Base-by-base conservation (phyloP, 2,329 filamentous ascomycete genomes). In the Penicillium sp. region DNA sequence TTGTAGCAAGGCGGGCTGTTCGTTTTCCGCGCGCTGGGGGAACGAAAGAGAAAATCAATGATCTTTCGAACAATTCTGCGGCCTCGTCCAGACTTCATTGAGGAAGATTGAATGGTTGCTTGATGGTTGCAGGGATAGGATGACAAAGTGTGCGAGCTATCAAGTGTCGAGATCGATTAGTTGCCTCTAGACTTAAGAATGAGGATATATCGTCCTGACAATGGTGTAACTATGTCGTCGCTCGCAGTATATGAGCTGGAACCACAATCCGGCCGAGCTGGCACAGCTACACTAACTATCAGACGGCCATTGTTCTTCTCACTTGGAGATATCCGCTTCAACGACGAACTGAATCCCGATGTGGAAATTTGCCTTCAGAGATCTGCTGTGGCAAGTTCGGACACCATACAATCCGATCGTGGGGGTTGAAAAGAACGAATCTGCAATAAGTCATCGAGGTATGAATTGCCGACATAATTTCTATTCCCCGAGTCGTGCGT, bases 1-100 rank as follows among this genome's bases (percentile, higher is more conserved):
- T 9, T 27, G 25, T 13, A n/a, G 14, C 14, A 13, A 27, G n/a
- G n/a, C n/a, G n/a, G 6, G 11, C 0, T 11, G n/a, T 23, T 9
- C 26, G 10, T 0, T 30, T 41, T 15, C n/a, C 25, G 5, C 29
- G 8, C 6, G 14, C 11, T 3, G n/a, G 9, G 7, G 39, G 3
- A 18, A n/a, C 25, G 11, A 32, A 39, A 21, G 15, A 46, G 36
- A n/a, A 46, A 36, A 7, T 35, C 39, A 23, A 47, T 20, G 11
- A 44, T 28, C 36, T 37, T 43, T 8, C 32, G 39, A 6, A 46
- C 14, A 14, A 46, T 33, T 27, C 26, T 26, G 6, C 32, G 36
- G 16, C 35, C 20, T 17, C 33, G 32, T 9, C 19, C 31, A 10
- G 32, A 11, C 21, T 39, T 43, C 43, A 43, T 44, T 33, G 25